Base-by-base conservation (phyloP, 441 rosid genomes). In the Aquilaria agallochum region DNA sequence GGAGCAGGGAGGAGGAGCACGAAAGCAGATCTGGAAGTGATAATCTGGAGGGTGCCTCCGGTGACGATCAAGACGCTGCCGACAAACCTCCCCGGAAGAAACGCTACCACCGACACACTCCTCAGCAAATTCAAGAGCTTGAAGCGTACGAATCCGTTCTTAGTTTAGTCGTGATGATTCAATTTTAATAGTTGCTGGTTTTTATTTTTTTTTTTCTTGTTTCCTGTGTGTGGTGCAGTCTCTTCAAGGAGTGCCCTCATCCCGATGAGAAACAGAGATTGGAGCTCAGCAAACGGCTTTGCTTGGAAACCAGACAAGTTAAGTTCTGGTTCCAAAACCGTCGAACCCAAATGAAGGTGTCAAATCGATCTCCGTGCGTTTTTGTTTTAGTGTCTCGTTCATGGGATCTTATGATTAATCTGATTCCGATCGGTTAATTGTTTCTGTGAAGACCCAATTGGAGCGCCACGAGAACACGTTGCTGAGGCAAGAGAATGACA, bases 261-360 rank as follows among this genome's bases (percentile, higher is more conserved):
- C 99, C 98, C 4, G 97, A 89, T 58, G 99, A 95, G 74, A 89
- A 89, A 59, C 98, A 87, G 69, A 87, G 99, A 58, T 70, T 78
- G 64, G 99, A 95, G 66, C 97, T 95, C 4, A 88, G 98, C 68
- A 87, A 64, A 61, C 63, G 90, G 58, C 95, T 95, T 62, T 83
- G 82, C 71, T 75, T 95, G 68, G 96, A 95, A 65, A 83, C 88
- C 54, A 84, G 87, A 55, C 99, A 95, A 71, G 90, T 95, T 63
- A 95, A 95, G 67, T 92, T 92, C 77, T 95, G 99, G 99, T 95
- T 95, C 61, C 99, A 95, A 65, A 95, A 95, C 73, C 94, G 97
- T 34, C 83, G 99, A 46, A 95, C 99, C 67, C 99, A 95, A 68
- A 86, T 92, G 92, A 95, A 95, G 98, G 98, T 94, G 3, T 9